Evolutionary conservation across 164 flowering plant genomes (phyloP), one percentile per base, ranked within the genome.

Genomic region (Macadamia tetraphylla): DNA sequence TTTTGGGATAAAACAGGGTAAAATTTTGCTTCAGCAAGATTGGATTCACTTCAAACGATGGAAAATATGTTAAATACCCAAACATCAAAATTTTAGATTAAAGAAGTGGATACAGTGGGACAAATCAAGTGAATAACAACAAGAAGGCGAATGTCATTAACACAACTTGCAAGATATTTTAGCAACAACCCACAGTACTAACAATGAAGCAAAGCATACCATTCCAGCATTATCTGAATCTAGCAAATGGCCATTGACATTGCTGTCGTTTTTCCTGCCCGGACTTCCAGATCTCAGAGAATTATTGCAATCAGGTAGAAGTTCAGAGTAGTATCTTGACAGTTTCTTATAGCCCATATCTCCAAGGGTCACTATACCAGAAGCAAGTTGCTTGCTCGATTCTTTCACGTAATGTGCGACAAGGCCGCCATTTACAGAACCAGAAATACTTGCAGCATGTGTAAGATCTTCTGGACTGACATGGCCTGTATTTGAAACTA

Each of bases 351-450:
- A 86, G 31, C 97, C 94, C 69, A 75, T 83, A 69, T 88, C 94
- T 53, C 97, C 97, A 1, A 91, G 73, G 58, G 86, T 85, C 66
- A 80, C 89, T 67, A 91, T 88, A 67, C 97, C 91, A 67, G 87
- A 85, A 75, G 97, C 97, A 71, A 90, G 84, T 64, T 88, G 94
- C 77, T 86, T 90, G 78, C 94, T 87, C 11, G 97, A 90, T 74
- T 88, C 91, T 72, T 78, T 86, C 31, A 94, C 92, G 81, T 82
- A 86, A 62, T 83, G 92, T 6, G 91, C 97, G 68, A 89, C 89
- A 63, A 82, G 51, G 75, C 84, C 88, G 32, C 92, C 92, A 74
- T 83, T 85, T 69, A 87, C 76, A 65, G 76, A 78, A 63, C 74
- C 65, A 58, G 87, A 67, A 64, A 80, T 81, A 66, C 83, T 82